Evolutionary conservation across 805 yeast genomes (phyloP).

Genomic region (Saccharomycopsis olivae): DNA sequence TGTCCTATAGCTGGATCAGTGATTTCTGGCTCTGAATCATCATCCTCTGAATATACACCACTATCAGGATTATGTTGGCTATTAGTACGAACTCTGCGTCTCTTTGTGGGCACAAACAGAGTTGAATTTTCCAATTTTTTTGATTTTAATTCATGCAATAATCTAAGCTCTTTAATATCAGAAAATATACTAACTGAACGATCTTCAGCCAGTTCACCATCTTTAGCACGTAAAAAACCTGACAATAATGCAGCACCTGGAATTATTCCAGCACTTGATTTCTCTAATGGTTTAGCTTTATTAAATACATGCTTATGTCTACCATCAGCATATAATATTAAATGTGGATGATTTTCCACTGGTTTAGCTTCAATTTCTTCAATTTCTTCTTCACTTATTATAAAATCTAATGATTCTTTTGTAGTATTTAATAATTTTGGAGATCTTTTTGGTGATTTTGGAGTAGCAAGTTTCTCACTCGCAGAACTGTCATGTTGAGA

Average conservation of each 20-base stretch:
- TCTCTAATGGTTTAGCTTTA: conserved; percentile 11
- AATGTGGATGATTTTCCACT: conserved; percentile 3
- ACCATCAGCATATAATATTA: conserved; percentile 5
- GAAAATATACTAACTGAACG: conserved; percentile 11
- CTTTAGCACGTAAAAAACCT: conserved; percentile 8
- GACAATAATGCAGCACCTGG: conserved; percentile 16
- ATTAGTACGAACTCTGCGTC: neutral
- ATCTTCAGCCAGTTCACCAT: neutral
- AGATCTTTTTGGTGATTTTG: too few species aligned
- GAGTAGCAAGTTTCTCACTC: neutral
- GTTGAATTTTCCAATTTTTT: conserved; percentile 2
- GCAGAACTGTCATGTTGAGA: neutral
- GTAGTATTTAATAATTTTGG: too few species aligned
- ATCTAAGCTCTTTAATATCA: conserved; percentile 4
- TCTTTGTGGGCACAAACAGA: neutral
- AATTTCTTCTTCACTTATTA: neutral
- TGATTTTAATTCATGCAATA: conserved; percentile 10
- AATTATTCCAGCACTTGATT: neutral
- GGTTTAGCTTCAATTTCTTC: neutral
- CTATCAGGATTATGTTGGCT: conserved; percentile 1
- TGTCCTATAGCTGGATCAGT: conserved; percentile 36
- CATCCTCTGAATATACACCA: conserved; percentile 24
- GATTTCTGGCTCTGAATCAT: conserved; percentile 28
- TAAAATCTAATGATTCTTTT: too few species aligned
- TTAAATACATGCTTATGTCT: conserved; percentile 13